A percentile compares a stretch with the other conserved stretches of the same genome.
These are phyloP conservation scores for Cutaneotrichosporon arboriforme DNA, from an alignment of 1,284 basidiomycete genomes.

Conservation along the genomic window DNA sequence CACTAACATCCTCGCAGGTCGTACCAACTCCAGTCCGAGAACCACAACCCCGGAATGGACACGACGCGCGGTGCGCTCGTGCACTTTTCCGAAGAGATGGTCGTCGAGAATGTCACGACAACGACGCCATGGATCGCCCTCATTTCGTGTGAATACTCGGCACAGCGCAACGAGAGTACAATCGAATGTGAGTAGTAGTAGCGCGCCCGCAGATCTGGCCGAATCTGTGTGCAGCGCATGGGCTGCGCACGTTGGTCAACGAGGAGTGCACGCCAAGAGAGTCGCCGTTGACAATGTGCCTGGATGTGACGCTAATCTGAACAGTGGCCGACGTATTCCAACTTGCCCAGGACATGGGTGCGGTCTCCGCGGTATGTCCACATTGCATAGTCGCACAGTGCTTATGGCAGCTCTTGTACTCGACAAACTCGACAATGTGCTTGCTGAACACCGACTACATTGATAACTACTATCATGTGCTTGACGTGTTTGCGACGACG, in stretches of 20 bases:
- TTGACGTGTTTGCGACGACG: slow-evolving; percentile 64
- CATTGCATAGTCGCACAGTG: slow-evolving; percentile 5
- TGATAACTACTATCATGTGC: slow-evolving; percentile 59
- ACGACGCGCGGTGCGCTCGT: slow-evolving; percentile 63
- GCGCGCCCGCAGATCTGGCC: no score
- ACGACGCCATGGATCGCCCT: slow-evolving; percentile 81
- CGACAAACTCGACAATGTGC: slow-evolving; percentile 63
- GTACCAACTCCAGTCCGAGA: slow-evolving; percentile 21
- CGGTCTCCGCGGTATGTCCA: slow-evolving; percentile 62
- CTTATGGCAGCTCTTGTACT: slow-evolving; percentile 63
- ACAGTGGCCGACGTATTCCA: slow-evolving; percentile 64
- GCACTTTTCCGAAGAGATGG: slow-evolving; percentile 62
- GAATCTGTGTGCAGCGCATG: no score
- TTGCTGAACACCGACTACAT: slow-evolving; percentile 68
- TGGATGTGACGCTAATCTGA: background rate
- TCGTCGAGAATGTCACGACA: slow-evolving; percentile 51
- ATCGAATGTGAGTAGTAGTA: background rate
- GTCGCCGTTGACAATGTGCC: no score
- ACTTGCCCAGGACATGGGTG: slow-evolving; percentile 67
- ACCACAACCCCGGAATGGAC: slow-evolving; percentile 27
- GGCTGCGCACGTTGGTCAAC: no score
- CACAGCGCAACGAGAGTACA: slow-evolving; percentile 45
- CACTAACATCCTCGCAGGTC: background rate
- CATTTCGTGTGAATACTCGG: slow-evolving; percentile 65
- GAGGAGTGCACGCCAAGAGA: no score